phyloP scores from a whole-genome alignment of 192 early-diverging fungal species.

The Backusella westeae region DNA sequence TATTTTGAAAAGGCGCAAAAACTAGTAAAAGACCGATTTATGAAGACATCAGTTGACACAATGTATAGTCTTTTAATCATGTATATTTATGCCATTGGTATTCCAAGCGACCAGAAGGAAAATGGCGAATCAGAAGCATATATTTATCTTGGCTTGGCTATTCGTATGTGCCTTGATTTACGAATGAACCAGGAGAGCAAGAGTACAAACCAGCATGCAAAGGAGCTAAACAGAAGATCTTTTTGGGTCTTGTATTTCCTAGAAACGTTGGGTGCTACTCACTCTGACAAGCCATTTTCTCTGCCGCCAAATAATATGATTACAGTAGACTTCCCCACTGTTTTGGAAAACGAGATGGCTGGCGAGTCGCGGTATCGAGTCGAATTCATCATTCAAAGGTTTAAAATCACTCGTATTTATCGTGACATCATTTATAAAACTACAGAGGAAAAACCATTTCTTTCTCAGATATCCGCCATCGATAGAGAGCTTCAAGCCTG shows the following conservation, averaged over 20 bases:
- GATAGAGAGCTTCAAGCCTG: conserved; percentile 28
- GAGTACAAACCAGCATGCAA: conserved; percentile 5
- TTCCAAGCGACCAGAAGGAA: conserved; percentile 16
- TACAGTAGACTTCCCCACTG: neutral
- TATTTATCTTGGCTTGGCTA: conserved; percentile 30
- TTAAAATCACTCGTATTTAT: conserved; percentile 31
- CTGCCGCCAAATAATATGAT: conserved; percentile 23
- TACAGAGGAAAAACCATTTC: conserved; percentile 16
- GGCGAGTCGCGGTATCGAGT: conserved; percentile 33
- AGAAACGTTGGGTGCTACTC: conserved; percentile 24
- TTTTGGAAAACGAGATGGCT: conserved; percentile 19
- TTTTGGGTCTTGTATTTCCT: conserved; percentile 27
- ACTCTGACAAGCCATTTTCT: conserved; percentile 36
- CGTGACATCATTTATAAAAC: conserved; percentile 27
- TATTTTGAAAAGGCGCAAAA: conserved; percentile 30
- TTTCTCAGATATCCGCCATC: conserved; percentile 25
- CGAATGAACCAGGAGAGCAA: conserved; percentile 25
- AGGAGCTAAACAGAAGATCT: conserved; percentile 21
- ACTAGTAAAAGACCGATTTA: conserved; percentile 17
- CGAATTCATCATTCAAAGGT: conserved; percentile 34
- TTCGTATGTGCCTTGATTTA: conserved; percentile 36
- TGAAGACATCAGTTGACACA: conserved; percentile 24
- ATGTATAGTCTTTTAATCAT: conserved; percentile 32
- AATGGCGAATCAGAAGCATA: conserved; percentile 30
- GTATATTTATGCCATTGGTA: conserved; percentile 38